These are phyloP conservation scores for Ustilago cynodontis DNA, from an alignment of 1,284 basidiomycete genomes.

Conservation along the genomic window DNA sequence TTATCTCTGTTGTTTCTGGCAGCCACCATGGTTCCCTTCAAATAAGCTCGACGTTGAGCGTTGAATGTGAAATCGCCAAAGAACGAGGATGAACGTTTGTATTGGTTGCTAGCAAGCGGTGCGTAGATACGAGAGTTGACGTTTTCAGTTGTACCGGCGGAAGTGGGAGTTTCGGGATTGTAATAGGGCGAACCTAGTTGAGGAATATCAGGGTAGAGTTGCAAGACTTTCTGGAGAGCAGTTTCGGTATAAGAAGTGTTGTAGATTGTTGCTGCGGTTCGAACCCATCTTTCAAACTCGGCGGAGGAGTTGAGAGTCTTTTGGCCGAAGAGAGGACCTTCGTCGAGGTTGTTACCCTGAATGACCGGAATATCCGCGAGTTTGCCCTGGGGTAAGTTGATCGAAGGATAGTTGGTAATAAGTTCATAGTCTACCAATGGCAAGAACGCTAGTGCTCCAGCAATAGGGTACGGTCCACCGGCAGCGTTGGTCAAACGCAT, in stretches of 20 bases:
- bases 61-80: constrained; percentile 49
- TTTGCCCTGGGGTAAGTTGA: constrained; percentile 33
- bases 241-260: constrained; percentile 42
- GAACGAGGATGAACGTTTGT: constrained; percentile 31
- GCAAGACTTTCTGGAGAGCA: constrained; percentile 26
- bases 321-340: constrained; percentile 39
- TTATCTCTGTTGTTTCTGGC: constrained; percentile 27
- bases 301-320: constrained; percentile 26
- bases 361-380: constrained; percentile 52
- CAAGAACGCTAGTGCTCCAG: constrained; percentile 28
- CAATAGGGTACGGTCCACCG: constrained; percentile 26
- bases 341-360: constrained; percentile 47
- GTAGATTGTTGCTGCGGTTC: constrained; percentile 28
- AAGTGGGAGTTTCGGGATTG: constrained; percentile 33
- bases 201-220: constrained; percentile 38
- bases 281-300: constrained; percentile 30
- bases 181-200: constrained; percentile 37
- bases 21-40: constrained; percentile 2
- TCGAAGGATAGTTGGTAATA: constrained; percentile 39
- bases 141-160: constrained; percentile 22
- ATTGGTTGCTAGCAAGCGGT: constrained; percentile 32
- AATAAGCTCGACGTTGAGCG: constrained; percentile 31
- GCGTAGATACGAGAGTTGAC: constrained; percentile 20
- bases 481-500: constrained; percentile 10
- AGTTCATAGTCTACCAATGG: constrained; percentile 52